Evolutionary conservation across 768 basidiomycete species (phyloP), one percentile per base, ranked within the genome.

Genomic region (Sporobolomyces phaffii): DNA sequence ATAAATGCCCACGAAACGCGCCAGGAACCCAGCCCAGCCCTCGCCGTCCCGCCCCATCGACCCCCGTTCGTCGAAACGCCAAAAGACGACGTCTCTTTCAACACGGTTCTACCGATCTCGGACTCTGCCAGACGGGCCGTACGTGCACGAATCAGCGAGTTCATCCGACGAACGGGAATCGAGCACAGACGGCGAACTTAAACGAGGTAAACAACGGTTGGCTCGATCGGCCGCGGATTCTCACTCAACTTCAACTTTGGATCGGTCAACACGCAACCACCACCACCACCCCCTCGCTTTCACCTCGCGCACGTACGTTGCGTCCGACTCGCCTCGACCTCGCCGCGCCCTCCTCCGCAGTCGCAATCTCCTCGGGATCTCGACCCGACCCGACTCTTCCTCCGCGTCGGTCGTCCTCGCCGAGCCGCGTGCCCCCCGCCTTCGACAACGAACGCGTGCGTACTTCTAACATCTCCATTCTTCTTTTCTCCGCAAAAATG

Each of bases 91-190:
- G 18, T 20, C 45, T 15, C 18, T 8, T 28, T 41, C 24, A 8
- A 15, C 2, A 22, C 34, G 36, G 24, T 51, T 49, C 8, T 49
- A 13, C 48, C 17, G 15, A 2, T 20, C 29, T 47, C 56, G 60
- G 10, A 58, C 54, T 31, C 45, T 34, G 54, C n/a, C 33, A 20
- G 52, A 60, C 24, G 48, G 18, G 1, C 33, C 38, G 1, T 44
- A 58, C 48, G 44, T 29, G 7, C 62, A 60, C n/a, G 65, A 68
- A 14, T 62, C 60, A 24, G 60, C 45, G 24, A 62, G 36, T 33
- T 45, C 49, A 62, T 45, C 51, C 18, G 36, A 48, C 20, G 4
- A 41, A 40, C 28, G 14, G 48, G 36, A 52, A 38, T 4, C 1
- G 3, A 33, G 31, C 24, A 48, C 24, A 26, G 17, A 38, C 15